Conservation (phyloP, 1,284 basidiomycete species). For the Waitea zeae region DNA sequence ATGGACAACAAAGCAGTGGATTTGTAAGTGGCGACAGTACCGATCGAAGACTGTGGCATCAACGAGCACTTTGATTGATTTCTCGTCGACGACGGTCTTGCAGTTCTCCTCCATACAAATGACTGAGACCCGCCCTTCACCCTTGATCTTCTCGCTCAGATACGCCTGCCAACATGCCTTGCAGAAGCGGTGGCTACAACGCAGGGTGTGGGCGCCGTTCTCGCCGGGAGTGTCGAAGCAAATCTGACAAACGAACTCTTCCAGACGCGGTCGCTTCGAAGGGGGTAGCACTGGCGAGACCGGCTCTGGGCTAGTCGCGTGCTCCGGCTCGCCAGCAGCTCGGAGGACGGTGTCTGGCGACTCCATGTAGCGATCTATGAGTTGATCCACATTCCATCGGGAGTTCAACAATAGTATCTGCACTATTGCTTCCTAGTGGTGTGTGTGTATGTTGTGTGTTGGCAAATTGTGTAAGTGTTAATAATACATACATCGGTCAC, state of each 20-base stretch:
- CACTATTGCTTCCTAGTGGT: slow-evolving; percentile 23
- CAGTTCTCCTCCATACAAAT: slow-evolving; percentile 93
- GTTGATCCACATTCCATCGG: slow-evolving; percentile 47
- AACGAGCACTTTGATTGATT: slow-evolving; percentile 32
- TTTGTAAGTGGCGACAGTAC: background rate
- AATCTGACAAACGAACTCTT: slow-evolving; percentile 3
- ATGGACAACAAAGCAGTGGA: too few species aligned
- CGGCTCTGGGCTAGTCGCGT: too few species aligned
- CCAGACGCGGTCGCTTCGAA: too few species aligned
- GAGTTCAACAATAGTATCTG: slow-evolving; percentile 45
- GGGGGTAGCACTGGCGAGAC: too few species aligned
- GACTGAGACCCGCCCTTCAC: slow-evolving; percentile 79
- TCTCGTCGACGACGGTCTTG: slow-evolving; percentile 53
- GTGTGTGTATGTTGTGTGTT: slow-evolving; percentile 1
- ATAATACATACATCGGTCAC: too few species aligned
- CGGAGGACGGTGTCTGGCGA: slow-evolving; percentile 24
- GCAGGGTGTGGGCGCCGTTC: slow-evolving; percentile 42
- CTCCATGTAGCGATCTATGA: slow-evolving; percentile 37
- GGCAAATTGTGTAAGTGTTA: slow-evolving; percentile 4
- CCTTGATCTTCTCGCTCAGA: slow-evolving; percentile 69
- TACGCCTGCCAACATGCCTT: slow-evolving; percentile 81
- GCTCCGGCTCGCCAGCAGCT: slow-evolving; percentile 15
- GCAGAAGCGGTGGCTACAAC: slow-evolving; percentile 77
- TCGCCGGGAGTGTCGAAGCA: slow-evolving; percentile 16
- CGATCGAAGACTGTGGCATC: slow-evolving; percentile 16